phyloP scores from a whole-genome alignment of 257 asterid species.

The Avicennia marina region DNA sequence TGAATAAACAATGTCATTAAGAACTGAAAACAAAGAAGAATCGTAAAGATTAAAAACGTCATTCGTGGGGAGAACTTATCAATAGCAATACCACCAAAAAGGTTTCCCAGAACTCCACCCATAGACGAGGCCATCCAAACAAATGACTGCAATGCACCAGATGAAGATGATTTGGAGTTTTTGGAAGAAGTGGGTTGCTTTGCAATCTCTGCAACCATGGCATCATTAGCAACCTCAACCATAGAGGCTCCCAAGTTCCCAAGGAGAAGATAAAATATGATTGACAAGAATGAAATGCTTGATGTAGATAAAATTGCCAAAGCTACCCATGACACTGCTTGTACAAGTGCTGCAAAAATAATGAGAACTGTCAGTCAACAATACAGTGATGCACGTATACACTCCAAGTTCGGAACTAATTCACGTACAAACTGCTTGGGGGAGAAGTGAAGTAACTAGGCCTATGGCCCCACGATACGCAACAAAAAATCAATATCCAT shows the following conservation, averaged over 20 bases:
- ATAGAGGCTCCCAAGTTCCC: slow-evolving; percentile 91
- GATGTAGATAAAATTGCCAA: slow-evolving; percentile 50
- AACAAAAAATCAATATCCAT: no score
- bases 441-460: no score
- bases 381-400: no score
- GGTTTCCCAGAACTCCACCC: slow-evolving; percentile 85
- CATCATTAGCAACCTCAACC: slow-evolving; percentile 94
- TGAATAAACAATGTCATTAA: slow-evolving; percentile 46
- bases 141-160: slow-evolving; percentile 77
- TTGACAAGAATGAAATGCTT: slow-evolving; percentile 55
- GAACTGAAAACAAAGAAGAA: slow-evolving; percentile 61
- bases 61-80: slow-evolving; percentile 43
- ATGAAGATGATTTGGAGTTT: slow-evolving; percentile 41
- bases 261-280: slow-evolving; percentile 71
- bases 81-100: slow-evolving; percentile 62
- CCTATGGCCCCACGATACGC: no score
- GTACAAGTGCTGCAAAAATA: slow-evolving; percentile 67
- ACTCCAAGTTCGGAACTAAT: no score
- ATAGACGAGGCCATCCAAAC: slow-evolving; percentile 90
- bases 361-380: slow-evolving; percentile 9
- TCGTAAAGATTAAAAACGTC: slow-evolving; percentile 55
- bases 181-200: slow-evolving; percentile 46
- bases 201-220: slow-evolving; percentile 90
- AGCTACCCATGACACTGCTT: slow-evolving; percentile 82
- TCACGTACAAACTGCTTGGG: no score